These are phyloP conservation scores for Mucor saturninus DNA, from an alignment of 371 early-diverging fungal species.

Conservation along the genomic window DNA sequence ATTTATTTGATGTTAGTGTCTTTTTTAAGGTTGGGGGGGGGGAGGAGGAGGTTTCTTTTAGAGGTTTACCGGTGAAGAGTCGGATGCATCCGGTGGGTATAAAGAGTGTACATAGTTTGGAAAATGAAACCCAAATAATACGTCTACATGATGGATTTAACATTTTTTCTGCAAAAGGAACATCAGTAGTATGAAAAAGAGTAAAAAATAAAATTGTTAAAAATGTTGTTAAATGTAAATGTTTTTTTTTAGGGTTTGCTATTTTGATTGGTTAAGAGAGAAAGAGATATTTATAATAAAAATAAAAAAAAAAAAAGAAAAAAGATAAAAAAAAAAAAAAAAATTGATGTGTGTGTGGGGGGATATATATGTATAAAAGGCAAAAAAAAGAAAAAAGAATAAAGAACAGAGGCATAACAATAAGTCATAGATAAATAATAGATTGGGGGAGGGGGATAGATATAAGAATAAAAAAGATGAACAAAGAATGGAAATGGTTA, in stretches of 20 bases:
- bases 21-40: too few species aligned
- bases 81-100: conserved; percentile 17
- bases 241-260: too few species aligned
- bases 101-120: conserved; percentile 24
- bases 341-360: neutral
- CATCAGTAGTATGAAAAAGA: neutral
- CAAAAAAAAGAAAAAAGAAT: neutral
- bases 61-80: too few species aligned
- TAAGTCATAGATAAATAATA: conserved; percentile 1
- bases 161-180: conserved; percentile 7
- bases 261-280: too few species aligned
- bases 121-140: conserved; percentile 34
- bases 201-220: neutral
- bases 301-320: too few species aligned
- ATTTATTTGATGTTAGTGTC: too few species aligned
- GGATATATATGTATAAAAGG: neutral
- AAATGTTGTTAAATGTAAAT: too few species aligned
- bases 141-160: conserved; percentile 29
- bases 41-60: too few species aligned
- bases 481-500: conserved; percentile 5
- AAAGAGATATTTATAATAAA: too few species aligned
- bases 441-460: neutral
- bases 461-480: conserved; percentile 3
- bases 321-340: too few species aligned
- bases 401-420: neutral